These are phyloP conservation scores for Eucalyptus regnans DNA, from an alignment of 345 rosid species.

Conservation along the genomic window DNA sequence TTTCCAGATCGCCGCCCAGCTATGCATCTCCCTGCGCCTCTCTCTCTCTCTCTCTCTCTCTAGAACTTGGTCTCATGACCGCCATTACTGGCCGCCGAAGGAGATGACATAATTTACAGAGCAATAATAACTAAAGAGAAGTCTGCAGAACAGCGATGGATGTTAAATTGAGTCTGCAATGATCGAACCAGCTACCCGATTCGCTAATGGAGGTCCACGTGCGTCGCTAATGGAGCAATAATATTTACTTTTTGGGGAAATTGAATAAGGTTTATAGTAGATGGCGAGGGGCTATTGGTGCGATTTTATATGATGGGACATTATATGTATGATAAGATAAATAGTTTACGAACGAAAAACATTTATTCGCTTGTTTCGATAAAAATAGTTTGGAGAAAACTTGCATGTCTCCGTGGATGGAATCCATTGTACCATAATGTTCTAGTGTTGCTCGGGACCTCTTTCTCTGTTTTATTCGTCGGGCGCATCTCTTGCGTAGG, in stretches of 20 bases:
- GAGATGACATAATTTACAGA: not conserved
- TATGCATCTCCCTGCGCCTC: not conserved
- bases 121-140: not conserved
- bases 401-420: not conserved
- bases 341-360: not conserved
- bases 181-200: not conserved
- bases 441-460: not conserved
- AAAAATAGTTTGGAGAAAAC: not conserved
- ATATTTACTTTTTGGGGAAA: not conserved
- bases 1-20: not conserved
- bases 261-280: not conserved
- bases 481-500: accelerated
- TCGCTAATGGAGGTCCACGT: not conserved
- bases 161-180: not conserved
- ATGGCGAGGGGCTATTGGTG: not conserved
- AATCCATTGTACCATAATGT: not conserved
- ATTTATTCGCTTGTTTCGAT: not conserved
- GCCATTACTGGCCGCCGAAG: not conserved
- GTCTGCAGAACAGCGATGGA: not conserved
- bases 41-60: not conserved
- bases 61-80: not conserved
- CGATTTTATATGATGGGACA: not conserved
- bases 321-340: not conserved
- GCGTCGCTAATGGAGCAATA: too few relatives aligned
- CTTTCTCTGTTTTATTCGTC: not conserved